Evolutionary conservation across 345 rosid species (phyloP).

Genomic region (Pugionium dolabratum): DNA sequence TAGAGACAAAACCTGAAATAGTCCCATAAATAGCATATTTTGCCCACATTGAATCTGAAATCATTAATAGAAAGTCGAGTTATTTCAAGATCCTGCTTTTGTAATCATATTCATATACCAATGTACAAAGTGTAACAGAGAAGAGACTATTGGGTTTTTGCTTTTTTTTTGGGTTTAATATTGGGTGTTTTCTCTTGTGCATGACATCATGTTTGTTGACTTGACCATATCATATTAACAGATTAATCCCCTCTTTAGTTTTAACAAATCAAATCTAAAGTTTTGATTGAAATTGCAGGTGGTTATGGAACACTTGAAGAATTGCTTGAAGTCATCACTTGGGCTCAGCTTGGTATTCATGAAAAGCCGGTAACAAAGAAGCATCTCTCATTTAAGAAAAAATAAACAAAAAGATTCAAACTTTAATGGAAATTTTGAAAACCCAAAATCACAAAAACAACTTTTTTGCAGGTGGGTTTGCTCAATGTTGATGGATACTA

Average conservation of each 20-base stretch:
- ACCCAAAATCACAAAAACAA: constrained; percentile 7
- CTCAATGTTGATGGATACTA: constrained; percentile 98
- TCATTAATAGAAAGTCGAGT: constrained; percentile 40
- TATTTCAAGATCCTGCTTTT: constrained; percentile 33
- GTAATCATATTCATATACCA: constrained; percentile 26
- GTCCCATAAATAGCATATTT: constrained; percentile 33
- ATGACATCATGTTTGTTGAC: constrained; percentile 24
- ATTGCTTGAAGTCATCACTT: constrained; percentile 93
- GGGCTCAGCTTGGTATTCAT: constrained; percentile 99
- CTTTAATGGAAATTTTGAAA: neutral
- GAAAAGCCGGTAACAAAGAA: constrained; percentile 69
- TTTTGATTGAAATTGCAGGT: constrained; percentile 49
- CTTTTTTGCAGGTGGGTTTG: constrained; percentile 78
- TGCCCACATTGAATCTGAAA: constrained; percentile 46
- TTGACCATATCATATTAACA: constrained; percentile 21
- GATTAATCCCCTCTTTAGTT: neutral
- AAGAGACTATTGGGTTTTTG: neutral
- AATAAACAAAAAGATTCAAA: neutral
- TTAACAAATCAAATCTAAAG: neutral
- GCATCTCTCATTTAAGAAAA: neutral
- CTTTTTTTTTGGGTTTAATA: neutral
- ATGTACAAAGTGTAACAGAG: constrained; percentile 24
- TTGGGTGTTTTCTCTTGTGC: constrained; percentile 28
- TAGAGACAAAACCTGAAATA: constrained; percentile 43
- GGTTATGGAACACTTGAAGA: constrained; percentile 99